Evolutionary conservation across 2,329 filamentous ascomycete species (phyloP), one percentile per base, ranked within the genome.

Genomic region (Leptoxyphium fumago): DNA sequence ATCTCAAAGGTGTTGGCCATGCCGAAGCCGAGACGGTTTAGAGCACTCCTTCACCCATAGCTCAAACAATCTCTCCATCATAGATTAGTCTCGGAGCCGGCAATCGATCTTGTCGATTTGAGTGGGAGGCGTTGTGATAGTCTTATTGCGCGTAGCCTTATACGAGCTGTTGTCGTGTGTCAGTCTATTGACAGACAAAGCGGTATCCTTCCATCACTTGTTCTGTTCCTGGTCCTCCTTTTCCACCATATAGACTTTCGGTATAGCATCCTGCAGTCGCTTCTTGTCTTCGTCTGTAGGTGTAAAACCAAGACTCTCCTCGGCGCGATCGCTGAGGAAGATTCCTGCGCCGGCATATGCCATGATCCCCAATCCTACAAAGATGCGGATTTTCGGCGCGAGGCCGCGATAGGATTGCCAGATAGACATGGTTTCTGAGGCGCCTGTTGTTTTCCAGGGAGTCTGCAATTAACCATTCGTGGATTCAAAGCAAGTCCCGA

Each of bases 301-400:
- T 34, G 74, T 78, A 61, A 85, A 74, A 6, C 82, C 83, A 48
- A 88, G 73, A 38, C 73, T 77, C 58, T 82, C 74, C 64, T 89
- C 87, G 13, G 81, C 77, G 45, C 71, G 71, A 57, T 89, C 82
- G 5, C 82, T 78, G 14, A 84, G 58, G 58, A 81, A 80, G n/a
- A 91, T 71, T 13, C 85, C 88, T 36, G 77, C 66, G 36, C 70
- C 66, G 11, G 84, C 85, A 76, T 86, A 94, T 29, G 75, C 75
- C 57, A 94, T 77, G 51, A 94, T 65, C 53, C 78, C 82, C 41
- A 78, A 60, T 52, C 88, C 88, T 49, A 94, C 71, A 40, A 80
- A 65, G 38, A 84, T 65, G 45, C 83, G 82, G 18, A 82, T 81
- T 52, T 75, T 79, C 14, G 81, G 74, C 2, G 80, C 67, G 43